Evolutionary conservation across 2,329 filamentous ascomycete species (phyloP).

Genomic region (Ceratocystis ficicola): DNA sequence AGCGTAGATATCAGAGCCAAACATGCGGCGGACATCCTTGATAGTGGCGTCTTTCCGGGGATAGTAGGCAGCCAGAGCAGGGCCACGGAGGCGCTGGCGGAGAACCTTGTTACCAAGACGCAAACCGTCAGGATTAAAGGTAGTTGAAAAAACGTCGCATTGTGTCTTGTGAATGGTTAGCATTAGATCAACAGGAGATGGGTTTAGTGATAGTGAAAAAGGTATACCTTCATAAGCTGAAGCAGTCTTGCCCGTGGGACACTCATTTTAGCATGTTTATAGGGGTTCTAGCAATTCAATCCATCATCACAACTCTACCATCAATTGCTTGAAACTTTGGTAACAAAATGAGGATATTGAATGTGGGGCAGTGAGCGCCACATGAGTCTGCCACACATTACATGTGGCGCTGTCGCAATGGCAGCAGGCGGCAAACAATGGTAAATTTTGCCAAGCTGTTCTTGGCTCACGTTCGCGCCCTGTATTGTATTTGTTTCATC

Average conservation of each 20-base stretch:
- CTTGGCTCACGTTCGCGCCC: background rate
- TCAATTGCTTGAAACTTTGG: slow-evolving; percentile 22
- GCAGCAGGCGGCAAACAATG: background rate
- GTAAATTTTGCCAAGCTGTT: slow-evolving; percentile 11
- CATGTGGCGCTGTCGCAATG: slow-evolving; percentile 19
- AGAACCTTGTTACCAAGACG: slow-evolving; percentile 87
- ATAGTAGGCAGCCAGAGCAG: slow-evolving; percentile 75
- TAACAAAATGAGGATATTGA: slow-evolving; percentile 20
- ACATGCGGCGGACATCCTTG: slow-evolving; percentile 58
- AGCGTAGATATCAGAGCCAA: slow-evolving; percentile 52
- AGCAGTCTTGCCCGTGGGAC: slow-evolving; percentile 50
- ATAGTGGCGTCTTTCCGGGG: slow-evolving; percentile 62
- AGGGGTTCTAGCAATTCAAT: background rate
- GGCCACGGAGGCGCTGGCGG: slow-evolving; percentile 76
- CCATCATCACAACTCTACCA: background rate
- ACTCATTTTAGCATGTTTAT: slow-evolving; percentile 41
- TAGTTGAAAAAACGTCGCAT: slow-evolving; percentile 84
- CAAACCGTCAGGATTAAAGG: slow-evolving; percentile 71
- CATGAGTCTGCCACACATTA: background rate
- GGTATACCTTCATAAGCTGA: slow-evolving; percentile 64
- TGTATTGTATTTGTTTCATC: background rate
- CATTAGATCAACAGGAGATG: background rate
- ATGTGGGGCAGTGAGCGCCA: slow-evolving; percentile 21
- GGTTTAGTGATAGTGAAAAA: background rate
- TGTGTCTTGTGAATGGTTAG: slow-evolving; percentile 49